Percentiles rank a stretch among this genome's conserved stretches.
phyloP scores from a whole-genome alignment of 176 grass and related monocot genomes.

The Bolboschoenus planiculmis region DNA sequence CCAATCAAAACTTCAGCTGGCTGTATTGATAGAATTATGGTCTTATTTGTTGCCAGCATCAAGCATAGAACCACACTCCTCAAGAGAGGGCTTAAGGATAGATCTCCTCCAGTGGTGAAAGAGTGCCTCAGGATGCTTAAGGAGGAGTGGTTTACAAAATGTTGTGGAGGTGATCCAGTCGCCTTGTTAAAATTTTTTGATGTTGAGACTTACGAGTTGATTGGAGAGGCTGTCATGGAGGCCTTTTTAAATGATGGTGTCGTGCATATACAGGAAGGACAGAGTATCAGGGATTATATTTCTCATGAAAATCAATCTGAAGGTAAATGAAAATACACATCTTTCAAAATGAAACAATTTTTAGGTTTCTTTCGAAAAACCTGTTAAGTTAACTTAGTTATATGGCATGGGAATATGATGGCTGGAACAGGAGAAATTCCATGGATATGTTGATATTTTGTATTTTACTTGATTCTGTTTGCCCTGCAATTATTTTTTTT shows the following conservation, averaged over 20 bases:
- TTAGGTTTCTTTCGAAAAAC: not conserved
- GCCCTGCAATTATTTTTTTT: not conserved
- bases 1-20: not conserved
- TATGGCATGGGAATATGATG: not conserved
- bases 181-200: slow-evolving; percentile 78
- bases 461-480: not conserved
- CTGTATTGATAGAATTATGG: not conserved
- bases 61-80: slow-evolving; percentile 88
- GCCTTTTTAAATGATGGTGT: slow-evolving; percentile 64
- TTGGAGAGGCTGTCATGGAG: slow-evolving; percentile 72
- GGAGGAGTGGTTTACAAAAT: slow-evolving; percentile 90
- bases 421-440: not conserved
- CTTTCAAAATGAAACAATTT: not conserved
- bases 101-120: slow-evolving; percentile 53
- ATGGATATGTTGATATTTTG: not conserved
- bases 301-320: slow-evolving; percentile 30
- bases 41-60: slow-evolving; percentile 55
- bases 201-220: slow-evolving; percentile 87
- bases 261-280: slow-evolving; percentile 53
- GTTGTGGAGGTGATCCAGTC: slow-evolving; percentile 47
- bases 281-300: slow-evolving; percentile 54
- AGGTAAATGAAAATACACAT: slow-evolving; percentile 38
- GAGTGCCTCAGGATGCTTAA: slow-evolving; percentile 90
- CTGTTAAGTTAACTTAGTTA: not conserved
- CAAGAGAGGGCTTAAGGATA: slow-evolving; percentile 73